A percentile compares a stretch with the other conserved stretches of the same genome.
phyloP scores from a whole-genome alignment of 1,284 basidiomycete genomes.

The Thecaphora thlaspeos region DNA sequence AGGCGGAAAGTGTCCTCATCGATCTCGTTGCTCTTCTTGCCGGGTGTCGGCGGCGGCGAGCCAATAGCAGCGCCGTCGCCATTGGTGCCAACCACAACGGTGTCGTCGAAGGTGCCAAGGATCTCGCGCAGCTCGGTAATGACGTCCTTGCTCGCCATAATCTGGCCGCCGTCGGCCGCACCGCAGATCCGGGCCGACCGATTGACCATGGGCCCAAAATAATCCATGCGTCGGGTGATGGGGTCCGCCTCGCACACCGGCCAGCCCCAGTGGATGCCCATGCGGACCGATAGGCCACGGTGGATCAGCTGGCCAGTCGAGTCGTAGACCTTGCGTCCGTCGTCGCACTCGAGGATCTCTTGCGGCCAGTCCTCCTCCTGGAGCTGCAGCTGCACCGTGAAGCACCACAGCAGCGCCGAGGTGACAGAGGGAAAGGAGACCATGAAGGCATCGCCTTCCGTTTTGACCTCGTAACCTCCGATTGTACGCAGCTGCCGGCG shows the following conservation, averaged over 20 bases:
- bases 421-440: slow-evolving; percentile 89
- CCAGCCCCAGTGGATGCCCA: slow-evolving; percentile 93
- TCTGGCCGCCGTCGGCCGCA: slow-evolving; percentile 86
- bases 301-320: slow-evolving; percentile 71
- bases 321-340: slow-evolving; percentile 80
- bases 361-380: slow-evolving; percentile 87
- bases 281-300: slow-evolving; percentile 87
- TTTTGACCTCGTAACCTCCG: slow-evolving; percentile 98
- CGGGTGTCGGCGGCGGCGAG: slow-evolving; percentile 4
- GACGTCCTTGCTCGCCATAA: slow-evolving; percentile 88
- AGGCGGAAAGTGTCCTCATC: slow-evolving; percentile 56
- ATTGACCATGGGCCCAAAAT: slow-evolving; percentile 59
- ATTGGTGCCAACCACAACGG: slow-evolving; percentile 7
- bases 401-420: slow-evolving; percentile 85
- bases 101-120: slow-evolving; percentile 39
- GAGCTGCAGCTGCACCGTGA: slow-evolving; percentile 82
- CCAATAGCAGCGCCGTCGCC: slow-evolving; percentile 4
- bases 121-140: slow-evolving; percentile 48
- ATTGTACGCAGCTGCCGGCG: slow-evolving; percentile 83
- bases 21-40: slow-evolving; percentile 34
- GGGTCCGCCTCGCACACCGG: slow-evolving; percentile 92
- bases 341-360: slow-evolving; percentile 88
- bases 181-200: slow-evolving; percentile 80
- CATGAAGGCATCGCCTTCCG: slow-evolving; percentile 99
- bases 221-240: slow-evolving; percentile 92